These are phyloP conservation scores for Euphrasia confusa DNA, from an alignment of 257 asterid species.

Conservation along the genomic window DNA sequence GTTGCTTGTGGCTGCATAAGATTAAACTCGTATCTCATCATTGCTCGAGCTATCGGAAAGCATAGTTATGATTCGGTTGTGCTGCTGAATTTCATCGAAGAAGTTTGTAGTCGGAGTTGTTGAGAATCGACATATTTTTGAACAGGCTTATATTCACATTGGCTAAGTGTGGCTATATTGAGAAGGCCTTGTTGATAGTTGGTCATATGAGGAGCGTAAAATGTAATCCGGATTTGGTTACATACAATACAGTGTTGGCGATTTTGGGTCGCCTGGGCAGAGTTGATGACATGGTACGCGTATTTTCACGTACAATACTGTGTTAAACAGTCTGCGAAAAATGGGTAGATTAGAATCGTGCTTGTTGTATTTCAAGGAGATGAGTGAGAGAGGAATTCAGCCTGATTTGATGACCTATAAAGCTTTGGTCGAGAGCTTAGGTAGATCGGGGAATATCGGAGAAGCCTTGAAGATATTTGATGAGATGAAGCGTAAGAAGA, in stretches of 20 bases:
- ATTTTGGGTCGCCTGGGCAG: slow-evolving; percentile 61
- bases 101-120: slow-evolving; percentile 42
- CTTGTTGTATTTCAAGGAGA: slow-evolving; percentile 50
- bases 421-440: slow-evolving; percentile 76
- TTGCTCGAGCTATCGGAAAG: slow-evolving; percentile 58
- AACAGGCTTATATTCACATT: slow-evolving; percentile 73
- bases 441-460: slow-evolving; percentile 69
- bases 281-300: slow-evolving; percentile 61
- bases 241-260: slow-evolving; percentile 60
- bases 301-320: slow-evolving; percentile 65
- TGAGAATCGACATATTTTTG: slow-evolving; percentile 44
- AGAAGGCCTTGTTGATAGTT: slow-evolving; percentile 51
- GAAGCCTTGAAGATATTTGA: slow-evolving; percentile 58
- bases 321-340: slow-evolving; percentile 57
- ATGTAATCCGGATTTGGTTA: slow-evolving; percentile 60
- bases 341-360: slow-evolving; percentile 67
- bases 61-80: slow-evolving; percentile 27
- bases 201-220: slow-evolving; percentile 45
- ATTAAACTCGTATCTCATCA: slow-evolving; percentile 43
- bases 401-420: slow-evolving; percentile 71
- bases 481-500: slow-evolving; percentile 56
- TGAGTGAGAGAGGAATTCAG: slow-evolving; percentile 57
- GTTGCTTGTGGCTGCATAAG: slow-evolving; percentile 34
- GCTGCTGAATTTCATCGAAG: slow-evolving; percentile 46
- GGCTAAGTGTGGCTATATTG: slow-evolving; percentile 55